phyloP scores from a whole-genome alignment of 495 filamentous ascomycete species.

The Evernia prunastri region DNA sequence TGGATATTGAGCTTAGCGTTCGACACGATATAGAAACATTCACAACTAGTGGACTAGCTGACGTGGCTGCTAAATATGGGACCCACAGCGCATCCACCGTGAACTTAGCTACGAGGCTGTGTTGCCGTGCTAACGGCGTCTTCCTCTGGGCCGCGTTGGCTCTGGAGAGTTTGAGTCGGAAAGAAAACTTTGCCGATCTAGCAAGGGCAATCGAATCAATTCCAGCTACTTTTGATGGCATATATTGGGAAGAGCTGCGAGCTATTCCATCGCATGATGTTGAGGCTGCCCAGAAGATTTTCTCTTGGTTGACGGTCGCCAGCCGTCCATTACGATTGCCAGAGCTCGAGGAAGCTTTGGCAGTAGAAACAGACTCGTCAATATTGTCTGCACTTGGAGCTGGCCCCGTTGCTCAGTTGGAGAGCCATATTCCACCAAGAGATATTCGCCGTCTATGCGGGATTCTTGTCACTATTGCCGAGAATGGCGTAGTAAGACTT shows the following conservation, averaged over 20 bases:
- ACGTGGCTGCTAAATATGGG: too few species aligned
- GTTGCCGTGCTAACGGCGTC: slow-evolving; percentile 1
- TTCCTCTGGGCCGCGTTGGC: slow-evolving; percentile 4
- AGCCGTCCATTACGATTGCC: not conserved
- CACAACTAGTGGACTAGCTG: not conserved
- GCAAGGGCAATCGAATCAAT: not conserved
- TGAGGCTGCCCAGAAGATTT: not conserved
- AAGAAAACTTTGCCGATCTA: not conserved
- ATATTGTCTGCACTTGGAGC: not conserved
- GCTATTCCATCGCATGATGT: not conserved
- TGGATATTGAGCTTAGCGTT: not conserved
- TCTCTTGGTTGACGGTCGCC: slow-evolving; percentile 5
- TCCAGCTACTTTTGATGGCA: not conserved
- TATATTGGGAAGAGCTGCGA: not conserved
- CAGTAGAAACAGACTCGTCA: not conserved
- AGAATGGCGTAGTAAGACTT: not conserved
- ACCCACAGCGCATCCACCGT: too few species aligned
- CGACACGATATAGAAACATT: not conserved
- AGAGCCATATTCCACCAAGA: not conserved
- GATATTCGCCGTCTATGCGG: slow-evolving; percentile 5
- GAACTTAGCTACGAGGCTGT: too few species aligned
- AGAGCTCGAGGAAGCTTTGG: slow-evolving; percentile 10
- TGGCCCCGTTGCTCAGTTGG: too few species aligned
- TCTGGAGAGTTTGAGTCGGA: not conserved
- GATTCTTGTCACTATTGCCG: not conserved